Percentiles rank a stretch among this genome's conserved stretches.
These are phyloP conservation scores for Hydnomerulius pinastri DNA, from an alignment of 768 basidiomycete genomes.

Conservation along the genomic window DNA sequence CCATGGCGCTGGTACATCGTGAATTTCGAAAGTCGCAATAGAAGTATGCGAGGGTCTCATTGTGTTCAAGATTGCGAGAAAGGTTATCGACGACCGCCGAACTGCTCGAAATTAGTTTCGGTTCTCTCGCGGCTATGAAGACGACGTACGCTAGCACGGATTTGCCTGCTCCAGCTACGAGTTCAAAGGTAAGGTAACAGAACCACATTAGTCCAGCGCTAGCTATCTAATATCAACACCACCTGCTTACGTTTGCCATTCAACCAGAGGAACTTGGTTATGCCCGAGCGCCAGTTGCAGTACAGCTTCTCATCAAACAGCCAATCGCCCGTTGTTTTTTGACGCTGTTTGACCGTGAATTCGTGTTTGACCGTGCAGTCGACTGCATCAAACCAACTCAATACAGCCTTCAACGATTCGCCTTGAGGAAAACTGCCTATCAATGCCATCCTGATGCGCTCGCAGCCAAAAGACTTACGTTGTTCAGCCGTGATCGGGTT, in stretches of 20 bases:
- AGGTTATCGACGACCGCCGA: neutral
- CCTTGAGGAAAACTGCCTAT: neutral
- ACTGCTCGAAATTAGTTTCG: neutral
- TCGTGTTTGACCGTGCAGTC: neutral
- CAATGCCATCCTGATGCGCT: neutral
- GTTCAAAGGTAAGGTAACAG: neutral
- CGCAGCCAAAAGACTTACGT: neutral
- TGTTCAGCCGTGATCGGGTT: too few relatives aligned
- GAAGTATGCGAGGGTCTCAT: slow-evolving; percentile 6
- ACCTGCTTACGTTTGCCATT: slow-evolving; percentile 2
- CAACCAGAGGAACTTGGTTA: slow-evolving; percentile 6
- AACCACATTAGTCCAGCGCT: neutral
- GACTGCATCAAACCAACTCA: neutral
- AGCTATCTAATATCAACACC: neutral
- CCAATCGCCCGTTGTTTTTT: neutral
- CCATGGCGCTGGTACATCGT: neutral
- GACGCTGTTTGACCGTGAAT: neutral
- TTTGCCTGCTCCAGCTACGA: neutral
- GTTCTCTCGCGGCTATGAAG: too few relatives aligned
- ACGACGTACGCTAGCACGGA: neutral
- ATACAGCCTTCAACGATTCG: neutral
- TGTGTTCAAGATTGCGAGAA: neutral
- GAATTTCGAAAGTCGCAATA: slow-evolving; percentile 11
- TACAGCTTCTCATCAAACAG: too few relatives aligned
- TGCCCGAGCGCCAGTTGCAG: neutral